Conservation (phyloP, 352 stramenopile species). For the Detonula confervacea region DNA sequence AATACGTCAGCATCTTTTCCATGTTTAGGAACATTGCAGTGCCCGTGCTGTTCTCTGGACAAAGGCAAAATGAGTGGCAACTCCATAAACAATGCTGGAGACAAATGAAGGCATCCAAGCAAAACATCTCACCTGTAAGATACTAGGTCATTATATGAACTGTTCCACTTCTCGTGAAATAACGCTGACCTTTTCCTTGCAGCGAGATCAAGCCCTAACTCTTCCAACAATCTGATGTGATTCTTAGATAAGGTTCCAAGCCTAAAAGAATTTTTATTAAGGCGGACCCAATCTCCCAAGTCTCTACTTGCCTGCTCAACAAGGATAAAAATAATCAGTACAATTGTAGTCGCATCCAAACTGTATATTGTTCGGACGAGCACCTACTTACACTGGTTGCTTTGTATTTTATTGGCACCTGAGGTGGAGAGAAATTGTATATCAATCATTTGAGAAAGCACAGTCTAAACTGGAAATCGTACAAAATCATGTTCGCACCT, state of each 20-base stretch:
- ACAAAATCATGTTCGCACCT: background rate
- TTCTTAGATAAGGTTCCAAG: background rate
- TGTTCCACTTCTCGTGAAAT: conserved; percentile 7
- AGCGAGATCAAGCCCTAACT: conserved; percentile 12
- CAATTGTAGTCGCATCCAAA: too few species aligned
- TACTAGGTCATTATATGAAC: conserved; percentile 6
- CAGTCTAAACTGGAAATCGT: background rate
- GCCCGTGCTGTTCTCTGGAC: conserved; percentile 7
- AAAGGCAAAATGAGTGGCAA: background rate
- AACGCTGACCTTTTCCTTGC: background rate
- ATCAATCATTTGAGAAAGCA: background rate
- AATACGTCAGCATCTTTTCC: background rate
- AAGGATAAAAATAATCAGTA: too few species aligned
- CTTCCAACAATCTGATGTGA: conserved; percentile 6
- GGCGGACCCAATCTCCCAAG: background rate
- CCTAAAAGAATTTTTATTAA: background rate
- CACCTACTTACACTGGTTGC: background rate
- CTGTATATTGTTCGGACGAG: too few species aligned
- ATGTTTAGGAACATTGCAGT: conserved; percentile 14
- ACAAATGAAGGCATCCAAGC: background rate
- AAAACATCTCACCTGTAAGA: conserved; percentile 2
- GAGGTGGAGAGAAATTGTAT: background rate
- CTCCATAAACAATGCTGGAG: background rate
- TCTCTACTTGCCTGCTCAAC: background rate
- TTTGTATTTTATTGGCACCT: background rate